Base-by-base conservation (phyloP, 2,329 filamentous ascomycete genomes). In the Hypoxylon sp. region DNA sequence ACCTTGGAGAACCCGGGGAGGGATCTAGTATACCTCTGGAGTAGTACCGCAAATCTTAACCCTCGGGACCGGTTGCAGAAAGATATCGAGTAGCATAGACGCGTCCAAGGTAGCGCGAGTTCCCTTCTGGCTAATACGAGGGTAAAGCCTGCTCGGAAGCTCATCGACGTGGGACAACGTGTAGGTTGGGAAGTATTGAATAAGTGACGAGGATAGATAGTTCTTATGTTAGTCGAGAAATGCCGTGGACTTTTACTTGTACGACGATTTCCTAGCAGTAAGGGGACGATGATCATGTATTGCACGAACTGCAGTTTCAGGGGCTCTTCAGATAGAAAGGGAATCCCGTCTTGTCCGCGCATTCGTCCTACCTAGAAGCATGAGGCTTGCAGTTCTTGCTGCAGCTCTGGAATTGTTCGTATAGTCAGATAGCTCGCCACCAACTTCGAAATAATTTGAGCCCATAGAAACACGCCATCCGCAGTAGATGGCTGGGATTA, bases 291-390 rank as follows among this genome's bases (percentile, higher is more conserved):
- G 31, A 57, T 31, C 33, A 25, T 2, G 8, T 25, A 13, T 31
- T 60, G 49, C 48, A 37, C 25, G 30, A 60, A 37, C 22, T 14
- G 44, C n/a, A 20, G 58, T 70, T 68, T 70, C 54, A 64, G 30
- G 17, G 49, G 33, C 53, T 64, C 25, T 61, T 56, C 44, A 59
- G 2, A 46, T 54, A 60, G 42, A 66, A 37, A 56, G 20, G 11
- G 30, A 48, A 27, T 27, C 17, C 57, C 50, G 49, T 63, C 44
- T 61, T 11, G 3, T 11, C 20, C 49, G 50, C 46, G 13, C 55
- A 54, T 44, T 13, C 40, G 40, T 66, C 48, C 42, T 48, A 66
- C 58, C 10, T 40, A 17, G 25, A 48, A 33, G 53, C 20, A 57
- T 14, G 13, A 50, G 50, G 46, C 37, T 33, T 49, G 48, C 40